Evolutionary conservation across 352 stramenopile species (phyloP).

Genomic region (Saprolegnia parasitica): DNA sequence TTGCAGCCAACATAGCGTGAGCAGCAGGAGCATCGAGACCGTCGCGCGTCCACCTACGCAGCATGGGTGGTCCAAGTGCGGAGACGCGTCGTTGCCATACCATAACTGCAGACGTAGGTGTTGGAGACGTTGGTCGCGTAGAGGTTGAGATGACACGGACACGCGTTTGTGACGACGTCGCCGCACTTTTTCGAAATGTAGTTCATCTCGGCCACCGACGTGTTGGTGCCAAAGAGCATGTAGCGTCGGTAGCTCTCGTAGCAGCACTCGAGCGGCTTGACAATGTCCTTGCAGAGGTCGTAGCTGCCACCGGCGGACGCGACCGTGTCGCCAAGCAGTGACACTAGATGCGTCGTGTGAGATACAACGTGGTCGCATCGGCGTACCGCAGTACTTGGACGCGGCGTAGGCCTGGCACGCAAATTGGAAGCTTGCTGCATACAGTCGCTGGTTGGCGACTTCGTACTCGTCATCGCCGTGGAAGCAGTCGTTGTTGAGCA

Average conservation of each 20-base stretch:
- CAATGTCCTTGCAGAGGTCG: constrained; percentile 67
- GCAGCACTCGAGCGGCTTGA: constrained; percentile 66
- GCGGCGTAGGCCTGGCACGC: constrained; percentile 50
- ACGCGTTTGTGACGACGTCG: constrained; percentile 36
- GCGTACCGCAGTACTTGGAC: constrained; percentile 73
- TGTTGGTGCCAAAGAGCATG: constrained; percentile 55
- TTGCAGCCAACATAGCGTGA: neutral
- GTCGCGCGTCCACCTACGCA: neutral
- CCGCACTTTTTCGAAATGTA: constrained; percentile 50
- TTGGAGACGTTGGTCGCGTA: constrained; percentile 44
- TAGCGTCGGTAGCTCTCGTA: constrained; percentile 82
- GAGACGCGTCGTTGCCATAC: too few species aligned
- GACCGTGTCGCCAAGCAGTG: constrained; percentile 49
- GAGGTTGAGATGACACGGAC: constrained; percentile 37
- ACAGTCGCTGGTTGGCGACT: constrained; percentile 47
- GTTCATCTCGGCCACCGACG: constrained; percentile 44
- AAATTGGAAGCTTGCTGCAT: constrained; percentile 64
- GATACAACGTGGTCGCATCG: too few species aligned
- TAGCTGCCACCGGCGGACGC: constrained; percentile 45
- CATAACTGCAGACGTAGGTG: constrained; percentile 40
- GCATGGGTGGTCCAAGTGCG: too few species aligned
- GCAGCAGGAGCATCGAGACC: neutral
- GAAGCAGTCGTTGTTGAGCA: constrained; percentile 69
- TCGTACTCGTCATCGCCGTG: constrained; percentile 48
- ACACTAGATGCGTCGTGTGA: constrained; percentile 39